Conservation (phyloP, 2,329 filamentous ascomycete species). For the Aspergillus phoenicis region DNA sequence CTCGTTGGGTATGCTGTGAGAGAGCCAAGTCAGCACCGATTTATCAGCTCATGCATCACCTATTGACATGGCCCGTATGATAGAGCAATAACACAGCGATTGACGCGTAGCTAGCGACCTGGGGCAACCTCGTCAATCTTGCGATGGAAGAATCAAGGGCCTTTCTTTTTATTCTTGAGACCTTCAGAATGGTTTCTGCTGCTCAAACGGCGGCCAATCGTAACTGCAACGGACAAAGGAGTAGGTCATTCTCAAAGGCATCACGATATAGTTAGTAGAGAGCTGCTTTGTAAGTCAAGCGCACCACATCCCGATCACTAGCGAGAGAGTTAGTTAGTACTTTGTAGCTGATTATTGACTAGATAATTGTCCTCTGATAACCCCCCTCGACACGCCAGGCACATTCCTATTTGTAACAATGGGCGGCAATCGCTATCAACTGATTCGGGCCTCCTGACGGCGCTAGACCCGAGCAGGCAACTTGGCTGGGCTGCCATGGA, state of each 20-base stretch:
- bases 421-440: slow-evolving; percentile 1
- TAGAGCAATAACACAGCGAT: neutral
- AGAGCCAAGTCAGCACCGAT: slow-evolving; percentile 1
- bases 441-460: neutral
- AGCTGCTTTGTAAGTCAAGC: too few relatives aligned
- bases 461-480: neutral
- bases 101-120: neutral
- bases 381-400: neutral
- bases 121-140: neutral
- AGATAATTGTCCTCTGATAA: neutral
- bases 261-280: neutral
- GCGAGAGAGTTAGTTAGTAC: too few relatives aligned
- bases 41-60: neutral
- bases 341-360: too few relatives aligned
- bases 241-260: neutral
- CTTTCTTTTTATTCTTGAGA: neutral
- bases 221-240: neutral
- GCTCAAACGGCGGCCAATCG: neutral
- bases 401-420: slow-evolving; percentile 5
- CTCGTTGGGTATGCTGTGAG: neutral
- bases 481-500: neutral
- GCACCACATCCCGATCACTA: too few relatives aligned
- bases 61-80: neutral
- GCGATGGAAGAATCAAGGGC: neutral
- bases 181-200: neutral